Evolutionary conservation across 352 stramenopile genomes (phyloP).

Genomic region (Phytophthora megakarya): DNA sequence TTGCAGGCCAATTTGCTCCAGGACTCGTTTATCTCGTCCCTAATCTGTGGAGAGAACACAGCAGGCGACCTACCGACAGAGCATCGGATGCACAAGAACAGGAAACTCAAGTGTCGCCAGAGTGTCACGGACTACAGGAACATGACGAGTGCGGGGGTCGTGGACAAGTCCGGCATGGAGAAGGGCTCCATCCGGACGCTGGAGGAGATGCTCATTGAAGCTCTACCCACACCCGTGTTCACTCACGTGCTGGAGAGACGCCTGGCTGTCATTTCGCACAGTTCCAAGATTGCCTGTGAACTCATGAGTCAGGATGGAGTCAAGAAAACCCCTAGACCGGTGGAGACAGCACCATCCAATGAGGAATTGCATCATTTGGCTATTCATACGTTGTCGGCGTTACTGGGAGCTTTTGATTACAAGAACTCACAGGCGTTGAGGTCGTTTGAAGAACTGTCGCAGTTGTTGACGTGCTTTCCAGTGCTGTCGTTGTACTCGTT

Average conservation of each 20-base stretch:
- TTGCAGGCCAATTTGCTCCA: slow-evolving; percentile 80
- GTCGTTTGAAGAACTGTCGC: slow-evolving; percentile 80
- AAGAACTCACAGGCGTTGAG: slow-evolving; percentile 43
- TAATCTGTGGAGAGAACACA: slow-evolving; percentile 79
- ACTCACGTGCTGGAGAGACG: slow-evolving; percentile 78
- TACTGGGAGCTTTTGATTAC: slow-evolving; percentile 80
- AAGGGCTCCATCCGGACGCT: slow-evolving; percentile 78
- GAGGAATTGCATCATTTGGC: slow-evolving; percentile 84
- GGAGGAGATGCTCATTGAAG: slow-evolving; percentile 83
- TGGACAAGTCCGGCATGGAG: slow-evolving; percentile 71
- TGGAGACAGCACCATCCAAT: slow-evolving; percentile 43
- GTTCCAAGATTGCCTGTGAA: slow-evolving; percentile 60
- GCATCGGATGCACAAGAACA: slow-evolving; percentile 87
- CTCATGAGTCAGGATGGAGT: slow-evolving; percentile 59
- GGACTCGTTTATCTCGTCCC: slow-evolving; percentile 75
- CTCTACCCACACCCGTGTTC: slow-evolving; percentile 77
- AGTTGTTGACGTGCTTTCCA: slow-evolving; percentile 77
- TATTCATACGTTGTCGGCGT: slow-evolving; percentile 76
- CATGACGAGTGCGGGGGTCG: slow-evolving; percentile 82
- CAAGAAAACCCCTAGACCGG: slow-evolving; percentile 44
- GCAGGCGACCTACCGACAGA: slow-evolving; percentile 81
- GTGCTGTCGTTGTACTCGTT: slow-evolving; percentile 83
- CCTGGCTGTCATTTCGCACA: slow-evolving; percentile 83
- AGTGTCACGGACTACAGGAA: slow-evolving; percentile 80
- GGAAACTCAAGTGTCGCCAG: slow-evolving; percentile 81